Conservation (phyloP, 768 basidiomycete genomes). For the Boletus fagicola region DNA sequence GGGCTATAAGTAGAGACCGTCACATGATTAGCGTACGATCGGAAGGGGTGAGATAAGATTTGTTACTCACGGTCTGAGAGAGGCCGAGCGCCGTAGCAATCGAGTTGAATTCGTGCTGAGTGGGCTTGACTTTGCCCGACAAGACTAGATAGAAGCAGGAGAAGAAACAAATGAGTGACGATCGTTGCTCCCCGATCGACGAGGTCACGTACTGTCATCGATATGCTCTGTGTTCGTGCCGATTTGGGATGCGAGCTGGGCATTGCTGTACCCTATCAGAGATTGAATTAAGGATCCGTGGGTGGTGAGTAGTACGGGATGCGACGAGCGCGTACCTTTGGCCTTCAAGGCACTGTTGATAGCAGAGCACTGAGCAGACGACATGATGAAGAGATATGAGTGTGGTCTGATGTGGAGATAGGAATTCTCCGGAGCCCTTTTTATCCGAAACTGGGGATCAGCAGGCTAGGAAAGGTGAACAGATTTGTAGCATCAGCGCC, state of each 20-base stretch:
- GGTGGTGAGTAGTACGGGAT: not conserved
- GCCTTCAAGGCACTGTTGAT: constrained; percentile 49
- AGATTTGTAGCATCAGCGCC: constrained; percentile 4
- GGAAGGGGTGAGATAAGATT: too few species aligned
- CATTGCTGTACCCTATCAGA: constrained; percentile 1
- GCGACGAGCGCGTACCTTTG: constrained; percentile 39
- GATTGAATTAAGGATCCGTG: not conserved
- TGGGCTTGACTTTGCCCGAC: constrained; percentile 42
- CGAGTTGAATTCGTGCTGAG: constrained; percentile 46
- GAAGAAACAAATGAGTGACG: not conserved
- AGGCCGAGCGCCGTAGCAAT: constrained; percentile 47
- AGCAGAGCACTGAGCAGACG: constrained; percentile 47
- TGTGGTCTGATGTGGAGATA: constrained; percentile 5
- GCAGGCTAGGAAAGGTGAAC: constrained; percentile 15
- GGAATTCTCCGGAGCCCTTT: not conserved
- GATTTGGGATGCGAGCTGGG: constrained; percentile 46
- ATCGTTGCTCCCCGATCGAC: not conserved
- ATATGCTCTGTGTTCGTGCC: constrained; percentile 47
- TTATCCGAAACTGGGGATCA: constrained; percentile 14
- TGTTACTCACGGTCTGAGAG: constrained; percentile 30
- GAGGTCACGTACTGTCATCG: constrained; percentile 45
- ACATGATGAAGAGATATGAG: constrained; percentile 46
- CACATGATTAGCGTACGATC: not conserved
- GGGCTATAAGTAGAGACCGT: not conserved
- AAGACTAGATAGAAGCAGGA: constrained; percentile 42